phyloP scores from a whole-genome alignment of 371 early-diverging fungal species.

The Smittium culicis region DNA sequence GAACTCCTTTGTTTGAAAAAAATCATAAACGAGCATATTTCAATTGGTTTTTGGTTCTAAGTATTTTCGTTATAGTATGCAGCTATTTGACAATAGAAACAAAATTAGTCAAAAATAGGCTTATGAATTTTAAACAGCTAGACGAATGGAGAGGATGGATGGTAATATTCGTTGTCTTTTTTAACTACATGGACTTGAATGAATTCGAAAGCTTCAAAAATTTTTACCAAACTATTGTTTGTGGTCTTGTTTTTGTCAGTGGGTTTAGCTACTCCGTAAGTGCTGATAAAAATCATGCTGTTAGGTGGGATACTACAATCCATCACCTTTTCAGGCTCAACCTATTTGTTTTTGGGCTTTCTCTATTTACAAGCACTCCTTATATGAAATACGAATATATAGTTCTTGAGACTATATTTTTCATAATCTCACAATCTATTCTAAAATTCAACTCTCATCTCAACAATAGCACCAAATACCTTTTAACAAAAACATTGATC shows the following conservation, averaged over 20 bases:
- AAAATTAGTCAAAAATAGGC: constrained; percentile 11
- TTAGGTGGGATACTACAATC: constrained; percentile 41
- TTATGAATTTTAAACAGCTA: constrained; percentile 50
- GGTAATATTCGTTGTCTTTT: constrained; percentile 59
- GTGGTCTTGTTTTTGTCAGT: constrained; percentile 62
- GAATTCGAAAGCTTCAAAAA: constrained; percentile 48
- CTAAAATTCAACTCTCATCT: constrained; percentile 7
- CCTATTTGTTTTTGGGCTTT: constrained; percentile 44
- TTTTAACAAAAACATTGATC: constrained; percentile 37
- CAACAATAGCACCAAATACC: constrained; percentile 32
- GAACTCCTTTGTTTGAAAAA: constrained; percentile 50
- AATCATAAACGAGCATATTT: constrained; percentile 41
- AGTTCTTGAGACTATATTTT: constrained; percentile 57
- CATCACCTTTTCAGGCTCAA: constrained; percentile 52
- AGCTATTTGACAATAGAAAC: constrained; percentile 37
- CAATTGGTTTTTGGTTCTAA: constrained; percentile 32
- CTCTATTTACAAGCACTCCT: constrained; percentile 48
- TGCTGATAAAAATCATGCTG: constrained; percentile 52
- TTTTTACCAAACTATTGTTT: constrained; percentile 51
- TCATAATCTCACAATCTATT: constrained; percentile 27
- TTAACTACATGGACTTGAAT: constrained; percentile 55
- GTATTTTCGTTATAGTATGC: constrained; percentile 25
- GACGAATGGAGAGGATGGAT: constrained; percentile 84
- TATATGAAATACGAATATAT: constrained; percentile 62
- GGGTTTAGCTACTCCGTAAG: constrained; percentile 63